A percentile compares a stretch with the other conserved stretches of the same genome.
Conservation (phyloP, 805 yeast genomes). For the Candida incommunis region DNA sequence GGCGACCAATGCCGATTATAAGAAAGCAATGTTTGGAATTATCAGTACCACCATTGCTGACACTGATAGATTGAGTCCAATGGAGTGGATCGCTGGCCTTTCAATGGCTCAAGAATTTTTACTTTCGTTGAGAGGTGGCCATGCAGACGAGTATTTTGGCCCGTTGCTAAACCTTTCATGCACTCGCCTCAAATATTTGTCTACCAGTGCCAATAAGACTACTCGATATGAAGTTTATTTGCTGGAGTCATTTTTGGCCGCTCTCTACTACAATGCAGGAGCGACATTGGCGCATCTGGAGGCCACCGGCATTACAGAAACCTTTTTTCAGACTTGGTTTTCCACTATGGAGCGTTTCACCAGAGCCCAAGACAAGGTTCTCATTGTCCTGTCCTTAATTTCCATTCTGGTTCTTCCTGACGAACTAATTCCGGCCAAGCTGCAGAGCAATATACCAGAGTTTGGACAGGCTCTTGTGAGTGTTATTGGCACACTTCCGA, state of each 20-base stretch:
- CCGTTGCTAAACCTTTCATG: constrained; percentile 31
- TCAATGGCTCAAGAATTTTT: constrained; percentile 53
- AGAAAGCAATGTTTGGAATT: constrained; percentile 36
- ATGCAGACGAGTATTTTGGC: constrained; percentile 32
- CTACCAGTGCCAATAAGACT: constrained; percentile 12
- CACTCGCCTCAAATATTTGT: constrained; percentile 20
- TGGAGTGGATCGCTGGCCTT: constrained; percentile 44
- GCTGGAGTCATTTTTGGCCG: constrained; percentile 48
- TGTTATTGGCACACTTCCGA: constrained; percentile 50
- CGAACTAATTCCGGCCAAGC: constrained; percentile 19
- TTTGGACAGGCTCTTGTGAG: constrained; percentile 37
- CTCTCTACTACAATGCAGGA: constrained; percentile 46
- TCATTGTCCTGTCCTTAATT: constrained; percentile 56
- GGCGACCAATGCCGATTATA: constrained; percentile 31
- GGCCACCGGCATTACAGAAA: constrained; percentile 28
- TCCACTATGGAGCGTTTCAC: constrained; percentile 36
- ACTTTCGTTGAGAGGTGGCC: constrained; percentile 35
- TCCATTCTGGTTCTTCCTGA: constrained; percentile 28
- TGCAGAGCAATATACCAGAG: constrained; percentile 26
- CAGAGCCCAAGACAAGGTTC: constrained; percentile 70
- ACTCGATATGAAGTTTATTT: constrained; percentile 33
- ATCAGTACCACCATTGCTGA: constrained; percentile 23
- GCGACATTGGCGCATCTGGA: constrained; percentile 38
- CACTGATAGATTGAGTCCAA: constrained; percentile 36
- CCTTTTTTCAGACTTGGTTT: constrained; percentile 58